These are phyloP conservation scores for Tuber borchii DNA, from an alignment of 495 filamentous ascomycete genomes.

Conservation along the genomic window DNA sequence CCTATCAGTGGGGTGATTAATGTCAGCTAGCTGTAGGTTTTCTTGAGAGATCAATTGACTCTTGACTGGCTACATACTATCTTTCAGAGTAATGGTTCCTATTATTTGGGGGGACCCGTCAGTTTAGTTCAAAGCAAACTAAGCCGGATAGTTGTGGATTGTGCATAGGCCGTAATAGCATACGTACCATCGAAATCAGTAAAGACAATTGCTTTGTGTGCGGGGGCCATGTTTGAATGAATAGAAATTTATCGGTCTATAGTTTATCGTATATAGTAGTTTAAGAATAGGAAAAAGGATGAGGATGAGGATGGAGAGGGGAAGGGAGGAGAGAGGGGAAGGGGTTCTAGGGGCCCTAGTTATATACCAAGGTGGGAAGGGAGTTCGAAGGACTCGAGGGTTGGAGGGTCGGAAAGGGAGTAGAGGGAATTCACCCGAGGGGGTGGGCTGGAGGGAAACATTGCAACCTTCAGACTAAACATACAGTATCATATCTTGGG, in stretches of 20 bases:
- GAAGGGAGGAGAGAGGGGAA: not conserved
- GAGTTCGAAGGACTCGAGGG: not conserved
- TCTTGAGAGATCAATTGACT: not conserved
- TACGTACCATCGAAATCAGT: slow-evolving; percentile 79
- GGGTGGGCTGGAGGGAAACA: not conserved
- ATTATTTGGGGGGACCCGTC: not conserved
- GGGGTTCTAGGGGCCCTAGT: not conserved
- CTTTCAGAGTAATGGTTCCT: slow-evolving; percentile 74
- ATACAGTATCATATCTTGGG: not conserved
- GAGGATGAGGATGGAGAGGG: slow-evolving; percentile 2
- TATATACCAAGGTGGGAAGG: not conserved
- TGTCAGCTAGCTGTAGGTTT: slow-evolving; percentile 16
- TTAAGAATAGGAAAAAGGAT: not conserved
- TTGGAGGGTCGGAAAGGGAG: not conserved
- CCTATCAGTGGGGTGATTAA: slow-evolving; percentile 44
- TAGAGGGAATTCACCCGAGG: not conserved
- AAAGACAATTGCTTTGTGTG: slow-evolving; percentile 65
- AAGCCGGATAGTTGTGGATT: not conserved
- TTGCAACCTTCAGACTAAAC: not conserved
- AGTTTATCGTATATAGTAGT: not conserved
- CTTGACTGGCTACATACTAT: slow-evolving; percentile 52
- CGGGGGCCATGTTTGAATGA: slow-evolving; percentile 23
- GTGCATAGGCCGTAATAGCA: not conserved
- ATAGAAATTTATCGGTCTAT: slow-evolving; percentile 1
- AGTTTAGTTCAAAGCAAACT: slow-evolving; percentile 9